Base-by-base conservation (phyloP, 2,329 filamentous ascomycete genomes). In the Calonectria montana region DNA sequence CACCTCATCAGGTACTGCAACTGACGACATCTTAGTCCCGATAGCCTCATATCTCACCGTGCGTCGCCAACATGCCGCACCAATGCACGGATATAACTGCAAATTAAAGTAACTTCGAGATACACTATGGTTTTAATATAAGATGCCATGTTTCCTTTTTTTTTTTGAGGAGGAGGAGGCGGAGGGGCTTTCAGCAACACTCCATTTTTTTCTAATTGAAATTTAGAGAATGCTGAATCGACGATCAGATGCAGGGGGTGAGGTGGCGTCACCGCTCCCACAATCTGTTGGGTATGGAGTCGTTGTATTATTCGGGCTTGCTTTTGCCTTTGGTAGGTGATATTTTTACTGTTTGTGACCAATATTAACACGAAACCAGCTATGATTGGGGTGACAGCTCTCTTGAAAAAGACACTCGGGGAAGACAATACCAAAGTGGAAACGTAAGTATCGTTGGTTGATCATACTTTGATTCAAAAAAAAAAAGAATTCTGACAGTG, bases 301-400 rank as follows among this genome's bases (percentile, higher is more conserved):
- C 76, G 90, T 95, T 63, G 84, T 95, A 47, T 93, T 93, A 31
- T 83, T 95, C 29, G 93, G 94, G 23, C 90, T 93, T 76, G 88
- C 89, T 37, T 95, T 95, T 84, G 92, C 93, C 39, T 84, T 95
- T 75, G 90, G 70, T 72, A 91, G 71, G 94, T 94, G 91, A 81
- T 45, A 45, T 41, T 18, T 23, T 25, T 13, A 10, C 9, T 10
- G 23, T 13, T 12, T 35, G 2, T 5, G 5, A 7, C 12, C 15
- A 12, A 39, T n/a, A 43, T 63, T 70, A 31, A 70, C 10, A n/a
- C 8, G 1, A 15, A 15, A 29, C 29, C 7, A 72, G 70, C 61
- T 43, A 72, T 72, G 70, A 72, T 70, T 12, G 70, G 70, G 1
- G 70, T 72, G 12, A 72, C 70, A 1, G 21, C 55, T 10, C 61